phyloP scores from a whole-genome alignment of 1,284 basidiomycete species.

The Cryptococcus deneoformans region DNA sequence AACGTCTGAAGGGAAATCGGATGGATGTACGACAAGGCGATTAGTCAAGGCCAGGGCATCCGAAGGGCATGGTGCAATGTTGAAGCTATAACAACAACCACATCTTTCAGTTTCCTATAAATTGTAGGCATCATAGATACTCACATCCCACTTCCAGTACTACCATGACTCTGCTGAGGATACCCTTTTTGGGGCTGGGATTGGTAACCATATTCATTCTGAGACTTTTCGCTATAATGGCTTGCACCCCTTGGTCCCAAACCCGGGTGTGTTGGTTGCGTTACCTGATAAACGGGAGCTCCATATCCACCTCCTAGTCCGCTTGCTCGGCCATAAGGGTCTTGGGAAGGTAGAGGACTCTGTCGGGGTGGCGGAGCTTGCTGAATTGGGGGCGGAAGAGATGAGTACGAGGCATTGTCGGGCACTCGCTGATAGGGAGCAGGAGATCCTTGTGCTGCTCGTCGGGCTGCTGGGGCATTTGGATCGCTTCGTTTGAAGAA shows the following conservation, averaged over 20 bases:
- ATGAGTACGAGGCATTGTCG: slow-evolving; percentile 25
- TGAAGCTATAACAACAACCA: slow-evolving; percentile 18
- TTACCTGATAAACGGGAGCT: neutral
- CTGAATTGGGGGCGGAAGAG: neutral
- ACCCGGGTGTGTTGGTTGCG: slow-evolving; percentile 3
- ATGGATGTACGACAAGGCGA: slow-evolving; percentile 70
- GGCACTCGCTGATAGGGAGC: slow-evolving; percentile 40
- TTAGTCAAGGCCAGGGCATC: slow-evolving; percentile 71
- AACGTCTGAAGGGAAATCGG: slow-evolving; percentile 64
- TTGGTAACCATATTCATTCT: slow-evolving; percentile 17
- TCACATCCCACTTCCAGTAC: slow-evolving; percentile 32
- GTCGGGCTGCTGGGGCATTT: slow-evolving; percentile 34
- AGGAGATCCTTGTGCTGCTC: slow-evolving; percentile 18
- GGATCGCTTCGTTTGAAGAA: slow-evolving; percentile 49
- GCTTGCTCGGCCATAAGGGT: slow-evolving; percentile 7
- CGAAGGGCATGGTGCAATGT: slow-evolving; percentile 49
- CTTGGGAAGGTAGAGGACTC: slow-evolving; percentile 22
- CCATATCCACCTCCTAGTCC: slow-evolving; percentile 7
- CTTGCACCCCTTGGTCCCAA: slow-evolving; percentile 6
- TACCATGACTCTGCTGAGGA: slow-evolving; percentile 8
- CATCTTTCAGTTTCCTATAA: neutral
- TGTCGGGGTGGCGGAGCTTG: slow-evolving; percentile 16
- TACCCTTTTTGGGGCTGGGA: slow-evolving; percentile 11
- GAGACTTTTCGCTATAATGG: slow-evolving; percentile 26
- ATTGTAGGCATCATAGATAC: slow-evolving; percentile 2